These are phyloP conservation scores for Trifolium dubium DNA, from an alignment of 306 rosid genomes.

Conservation along the genomic window DNA sequence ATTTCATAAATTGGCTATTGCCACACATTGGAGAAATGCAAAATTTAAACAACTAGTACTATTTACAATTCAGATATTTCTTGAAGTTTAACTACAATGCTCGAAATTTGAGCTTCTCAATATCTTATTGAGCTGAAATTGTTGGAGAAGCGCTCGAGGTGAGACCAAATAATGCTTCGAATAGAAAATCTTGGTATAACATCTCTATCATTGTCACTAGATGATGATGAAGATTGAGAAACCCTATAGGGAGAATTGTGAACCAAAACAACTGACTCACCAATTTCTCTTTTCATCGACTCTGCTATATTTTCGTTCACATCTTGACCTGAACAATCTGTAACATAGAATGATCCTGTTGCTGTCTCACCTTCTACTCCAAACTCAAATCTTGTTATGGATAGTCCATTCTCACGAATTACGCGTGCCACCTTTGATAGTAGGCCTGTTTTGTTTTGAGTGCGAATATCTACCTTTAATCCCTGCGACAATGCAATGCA, in stretches of 20 bases:
- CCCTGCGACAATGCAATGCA: not conserved
- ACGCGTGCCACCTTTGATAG: not conserved
- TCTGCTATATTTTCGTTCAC: slow-evolving; percentile 6
- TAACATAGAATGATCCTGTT: not conserved
- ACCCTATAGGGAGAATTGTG: not conserved
- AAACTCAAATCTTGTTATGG: slow-evolving; percentile 9
- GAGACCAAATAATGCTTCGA: slow-evolving; percentile 1
- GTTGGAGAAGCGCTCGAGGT: not conserved
- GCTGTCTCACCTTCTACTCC: not conserved
- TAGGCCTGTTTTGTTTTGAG: not conserved
- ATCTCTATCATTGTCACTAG: not conserved
- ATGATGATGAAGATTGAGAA: not conserved
- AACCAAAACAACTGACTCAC: not conserved
- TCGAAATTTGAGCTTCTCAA: not conserved
- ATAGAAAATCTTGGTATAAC: not conserved
- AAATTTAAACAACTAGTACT: not conserved
- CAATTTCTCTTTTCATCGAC: not conserved
- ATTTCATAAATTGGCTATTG: not conserved
- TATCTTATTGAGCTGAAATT: not conserved
- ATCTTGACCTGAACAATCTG: not conserved
- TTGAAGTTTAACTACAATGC: not conserved
- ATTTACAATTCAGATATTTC: not conserved
- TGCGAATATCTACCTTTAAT: not conserved
- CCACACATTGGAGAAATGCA: not conserved
- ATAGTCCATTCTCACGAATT: not conserved